Conservation (phyloP, 78 protist species). For the Dictyostelium brefeldianum region DNA sequence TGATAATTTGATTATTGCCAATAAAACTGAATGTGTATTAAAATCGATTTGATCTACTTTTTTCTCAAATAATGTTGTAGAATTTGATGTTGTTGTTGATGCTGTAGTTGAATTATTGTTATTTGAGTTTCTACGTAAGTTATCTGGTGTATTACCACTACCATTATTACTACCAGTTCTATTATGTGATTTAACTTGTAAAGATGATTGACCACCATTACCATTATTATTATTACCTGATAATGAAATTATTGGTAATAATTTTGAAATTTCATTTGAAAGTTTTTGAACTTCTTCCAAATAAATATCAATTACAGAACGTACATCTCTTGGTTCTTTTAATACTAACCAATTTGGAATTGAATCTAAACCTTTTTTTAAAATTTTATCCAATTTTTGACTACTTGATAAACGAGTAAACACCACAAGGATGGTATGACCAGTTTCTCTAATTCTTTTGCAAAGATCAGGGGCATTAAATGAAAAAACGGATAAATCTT, state of each 20-base stretch:
- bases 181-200: conserved; percentile 12
- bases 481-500: conserved; percentile 4
- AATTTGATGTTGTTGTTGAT: background rate
- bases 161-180: background rate
- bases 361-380: conserved; percentile 45
- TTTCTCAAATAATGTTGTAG: conserved; percentile 39
- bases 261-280: conserved; percentile 17
- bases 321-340: conserved; percentile 73
- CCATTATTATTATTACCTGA: background rate
- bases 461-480: conserved; percentile 54
- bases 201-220: background rate
- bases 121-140: conserved; percentile 15
- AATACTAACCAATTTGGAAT: conserved; percentile 62
- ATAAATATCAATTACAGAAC: conserved; percentile 45
- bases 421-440: conserved; percentile 10
- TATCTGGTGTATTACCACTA: background rate
- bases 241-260: conserved; percentile 12
- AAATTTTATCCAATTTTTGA: conserved; percentile 50
- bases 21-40: conserved; percentile 18
- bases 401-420: conserved; percentile 49
- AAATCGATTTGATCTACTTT: conserved; percentile 54
- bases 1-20: conserved; percentile 30
- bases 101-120: background rate
- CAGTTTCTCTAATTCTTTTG: conserved; percentile 61
- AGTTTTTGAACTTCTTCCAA: conserved; percentile 24